These are phyloP conservation scores for Phanerochaete carnosa DNA, from an alignment of 768 basidiomycete species.

Conservation along the genomic window DNA sequence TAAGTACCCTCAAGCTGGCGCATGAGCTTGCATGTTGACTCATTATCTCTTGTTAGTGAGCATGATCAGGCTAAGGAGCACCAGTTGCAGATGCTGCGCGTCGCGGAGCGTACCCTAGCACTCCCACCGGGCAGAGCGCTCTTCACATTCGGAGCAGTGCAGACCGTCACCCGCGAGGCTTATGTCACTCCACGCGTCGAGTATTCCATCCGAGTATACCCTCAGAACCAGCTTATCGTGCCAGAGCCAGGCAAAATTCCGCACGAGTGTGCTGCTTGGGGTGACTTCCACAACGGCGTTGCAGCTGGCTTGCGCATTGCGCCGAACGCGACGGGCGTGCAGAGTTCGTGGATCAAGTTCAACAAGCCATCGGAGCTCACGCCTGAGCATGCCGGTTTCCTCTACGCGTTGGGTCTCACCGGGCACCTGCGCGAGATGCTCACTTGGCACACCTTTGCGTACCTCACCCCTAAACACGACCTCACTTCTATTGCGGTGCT, in stretches of 20 bases:
- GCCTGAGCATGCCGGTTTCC: constrained; percentile 94
- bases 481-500: constrained; percentile 91
- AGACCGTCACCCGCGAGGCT: constrained; percentile 71
- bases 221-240: constrained; percentile 58
- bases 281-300: constrained; percentile 98
- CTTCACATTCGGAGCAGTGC: constrained; percentile 86
- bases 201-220: constrained; percentile 70
- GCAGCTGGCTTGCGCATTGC: constrained; percentile 86
- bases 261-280: constrained; percentile 78
- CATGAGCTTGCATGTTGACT: background rate
- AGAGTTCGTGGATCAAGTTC: constrained; percentile 95
- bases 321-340: constrained; percentile 68
- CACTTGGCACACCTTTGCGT: constrained; percentile 94
- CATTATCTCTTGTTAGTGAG: constrained; percentile 50
- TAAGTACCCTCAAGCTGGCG: constrained; percentile 32
- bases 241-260: constrained; percentile 74
- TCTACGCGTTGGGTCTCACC: constrained; percentile 87
- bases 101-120: constrained; percentile 87
- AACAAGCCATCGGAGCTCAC: constrained; percentile 90
- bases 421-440: constrained; percentile 88
- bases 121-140: constrained; percentile 87
- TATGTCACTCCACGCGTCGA: constrained; percentile 80
- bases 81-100: constrained; percentile 72
- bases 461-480: constrained; percentile 95
- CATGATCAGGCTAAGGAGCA: constrained; percentile 86